A percentile compares a stretch with the other conserved stretches of the same genome.
Conservation (phyloP, 2,329 filamentous ascomycete genomes). For the Raffaelea arxii region DNA sequence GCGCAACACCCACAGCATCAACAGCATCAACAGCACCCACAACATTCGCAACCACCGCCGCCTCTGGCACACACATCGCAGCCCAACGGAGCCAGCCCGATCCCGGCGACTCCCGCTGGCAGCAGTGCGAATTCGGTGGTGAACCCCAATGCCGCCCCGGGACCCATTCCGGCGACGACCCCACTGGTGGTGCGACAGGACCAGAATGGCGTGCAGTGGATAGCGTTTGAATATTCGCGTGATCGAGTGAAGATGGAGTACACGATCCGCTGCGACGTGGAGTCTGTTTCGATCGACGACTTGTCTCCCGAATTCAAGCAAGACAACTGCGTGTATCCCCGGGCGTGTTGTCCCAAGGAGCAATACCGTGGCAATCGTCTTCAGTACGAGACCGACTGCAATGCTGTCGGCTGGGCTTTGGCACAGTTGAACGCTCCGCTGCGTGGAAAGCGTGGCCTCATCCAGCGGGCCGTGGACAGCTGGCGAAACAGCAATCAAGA, state of each 20-base stretch:
- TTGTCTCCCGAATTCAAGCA: constrained; percentile 86
- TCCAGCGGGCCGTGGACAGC: constrained; percentile 94
- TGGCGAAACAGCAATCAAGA: constrained; percentile 99
- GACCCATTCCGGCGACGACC: constrained; percentile 92
- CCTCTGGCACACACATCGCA: constrained; percentile 2
- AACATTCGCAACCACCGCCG: constrained; percentile 7
- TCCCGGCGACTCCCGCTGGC: constrained; percentile 5
- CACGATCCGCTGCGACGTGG: constrained; percentile 94
- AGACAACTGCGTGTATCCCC: constrained; percentile 95
- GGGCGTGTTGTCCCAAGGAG: constrained; percentile 89
- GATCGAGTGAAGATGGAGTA: constrained; percentile 99
- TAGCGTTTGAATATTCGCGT: constrained; percentile 94
- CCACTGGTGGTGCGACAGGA: constrained; percentile 91
- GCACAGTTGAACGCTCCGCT: constrained; percentile 87
- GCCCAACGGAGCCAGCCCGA: constrained; percentile 10
- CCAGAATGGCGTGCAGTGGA: constrained; percentile 96
- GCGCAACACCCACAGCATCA: constrained; percentile 16
- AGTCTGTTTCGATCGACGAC: constrained; percentile 86
- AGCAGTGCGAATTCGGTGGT: constrained; percentile 24
- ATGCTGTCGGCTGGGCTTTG: constrained; percentile 98
- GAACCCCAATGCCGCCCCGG: constrained; percentile 85
- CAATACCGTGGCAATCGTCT: constrained; percentile 93
- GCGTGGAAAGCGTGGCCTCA: constrained; percentile 86
- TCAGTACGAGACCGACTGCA: constrained; percentile 97
- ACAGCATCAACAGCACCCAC: constrained; percentile 10